Conservation (phyloP, 2,329 filamentous ascomycete species). For the Nectriaceae sp. region DNA sequence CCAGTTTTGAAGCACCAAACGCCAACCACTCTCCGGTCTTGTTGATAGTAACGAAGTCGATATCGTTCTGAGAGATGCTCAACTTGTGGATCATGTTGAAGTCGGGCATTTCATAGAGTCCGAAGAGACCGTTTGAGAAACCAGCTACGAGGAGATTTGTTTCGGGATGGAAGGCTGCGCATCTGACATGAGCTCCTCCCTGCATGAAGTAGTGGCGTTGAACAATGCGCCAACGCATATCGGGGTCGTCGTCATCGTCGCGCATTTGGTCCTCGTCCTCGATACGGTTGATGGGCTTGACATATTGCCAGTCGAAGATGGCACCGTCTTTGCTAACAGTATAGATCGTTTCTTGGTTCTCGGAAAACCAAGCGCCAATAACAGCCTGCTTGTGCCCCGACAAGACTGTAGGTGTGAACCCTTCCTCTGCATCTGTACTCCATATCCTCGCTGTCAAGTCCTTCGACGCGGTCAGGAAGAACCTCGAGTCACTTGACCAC, state of each 20-base stretch:
- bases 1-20: constrained; percentile 92
- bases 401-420: constrained; percentile 85
- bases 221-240: constrained; percentile 88
- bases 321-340: constrained; percentile 98
- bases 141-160: constrained; percentile 94
- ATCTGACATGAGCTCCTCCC: constrained; percentile 81
- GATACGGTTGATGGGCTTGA: constrained; percentile 56
- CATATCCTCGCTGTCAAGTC: constrained; percentile 93
- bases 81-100: constrained; percentile 92
- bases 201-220: constrained; percentile 94
- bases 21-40: constrained; percentile 95
- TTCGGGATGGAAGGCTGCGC: constrained; percentile 83
- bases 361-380: constrained; percentile 94
- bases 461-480: constrained; percentile 90
- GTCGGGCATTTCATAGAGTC: constrained; percentile 91
- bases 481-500: constrained; percentile 95
- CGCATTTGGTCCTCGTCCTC: constrained; percentile 62
- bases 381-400: constrained; percentile 90
- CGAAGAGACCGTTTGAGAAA: constrained; percentile 93
- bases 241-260: constrained; percentile 59
- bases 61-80: constrained; percentile 95
- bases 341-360: constrained; percentile 92
- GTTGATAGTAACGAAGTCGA: constrained; percentile 93
- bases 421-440: constrained; percentile 85
- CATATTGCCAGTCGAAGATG: constrained; percentile 90